Percentiles rank a stretch among this genome's conserved stretches.
Evolutionary conservation across 345 rosid genomes (phyloP).

Genomic region (Salix viminalis): DNA sequence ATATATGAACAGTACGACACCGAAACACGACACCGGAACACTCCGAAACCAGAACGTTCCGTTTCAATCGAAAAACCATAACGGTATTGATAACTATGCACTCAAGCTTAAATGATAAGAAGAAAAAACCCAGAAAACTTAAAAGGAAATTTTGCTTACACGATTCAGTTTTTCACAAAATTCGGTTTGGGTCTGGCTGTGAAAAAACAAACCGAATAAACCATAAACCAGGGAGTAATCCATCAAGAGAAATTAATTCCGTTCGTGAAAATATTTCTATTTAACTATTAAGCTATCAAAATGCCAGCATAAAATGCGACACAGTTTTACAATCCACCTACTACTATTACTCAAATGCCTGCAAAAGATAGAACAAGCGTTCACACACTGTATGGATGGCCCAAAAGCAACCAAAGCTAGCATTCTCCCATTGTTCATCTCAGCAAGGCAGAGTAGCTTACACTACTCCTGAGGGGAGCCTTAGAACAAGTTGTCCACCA

Average conservation of each 20-base stretch:
- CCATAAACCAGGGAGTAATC: neutral
- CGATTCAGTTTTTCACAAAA: no score
- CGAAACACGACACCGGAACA: no score
- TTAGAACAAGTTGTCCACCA: conserved; percentile 27
- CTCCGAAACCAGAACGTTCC: no score
- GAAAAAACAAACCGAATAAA: neutral
- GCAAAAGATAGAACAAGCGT: neutral
- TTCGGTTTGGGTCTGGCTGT: no score
- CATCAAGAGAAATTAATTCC: neutral
- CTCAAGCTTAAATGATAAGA: no score
- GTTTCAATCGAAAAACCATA: no score
- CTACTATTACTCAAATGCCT: neutral
- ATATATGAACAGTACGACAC: no score
- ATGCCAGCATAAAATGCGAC: neutral
- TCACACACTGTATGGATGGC: neutral
- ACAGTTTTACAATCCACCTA: conserved; percentile 4
- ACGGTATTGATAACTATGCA: no score
- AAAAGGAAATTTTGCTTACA: no score
- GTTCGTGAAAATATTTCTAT: neutral
- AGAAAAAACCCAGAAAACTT: no score
- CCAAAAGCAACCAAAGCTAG: neutral
- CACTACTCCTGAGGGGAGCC: conserved; percentile 34
- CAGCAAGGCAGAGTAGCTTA: neutral
- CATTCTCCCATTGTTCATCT: neutral
- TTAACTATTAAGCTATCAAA: neutral